phyloP scores from a whole-genome alignment of 1,284 basidiomycete genomes.

The Coriolopsis trogii region DNA sequence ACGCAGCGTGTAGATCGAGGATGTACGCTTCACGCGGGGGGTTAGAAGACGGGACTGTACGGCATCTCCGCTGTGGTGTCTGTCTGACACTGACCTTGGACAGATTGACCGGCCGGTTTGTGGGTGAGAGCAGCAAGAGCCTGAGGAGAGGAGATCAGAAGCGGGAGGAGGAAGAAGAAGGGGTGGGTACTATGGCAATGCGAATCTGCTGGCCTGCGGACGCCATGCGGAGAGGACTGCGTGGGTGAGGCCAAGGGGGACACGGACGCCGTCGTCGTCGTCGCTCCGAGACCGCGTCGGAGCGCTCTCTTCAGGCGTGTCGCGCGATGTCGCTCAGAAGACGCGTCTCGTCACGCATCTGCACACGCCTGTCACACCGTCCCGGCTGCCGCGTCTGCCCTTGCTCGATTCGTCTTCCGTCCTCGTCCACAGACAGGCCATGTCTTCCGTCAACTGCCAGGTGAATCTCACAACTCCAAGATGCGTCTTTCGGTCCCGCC shows the following conservation, averaged over 20 bases:
- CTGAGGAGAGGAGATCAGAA: conserved; percentile 20
- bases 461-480: background rate
- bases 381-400: background rate
- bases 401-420: background rate
- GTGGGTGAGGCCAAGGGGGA: conserved; percentile 1
- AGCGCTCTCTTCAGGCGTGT: background rate
- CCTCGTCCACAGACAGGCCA: no score
- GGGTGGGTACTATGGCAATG: conserved; percentile 29
- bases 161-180: background rate
- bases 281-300: conserved; percentile 14
- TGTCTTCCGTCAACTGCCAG: background rate
- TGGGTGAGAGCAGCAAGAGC: conserved; percentile 29
- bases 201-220: conserved; percentile 20
- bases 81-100: conserved; percentile 38
- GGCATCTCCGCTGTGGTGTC: no score
- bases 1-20: conserved; percentile 43
- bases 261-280: conserved; percentile 6
- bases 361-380: conserved; percentile 5
- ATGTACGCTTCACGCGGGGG: conserved; percentile 45
- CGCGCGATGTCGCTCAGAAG: background rate
- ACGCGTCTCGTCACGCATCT: background rate
- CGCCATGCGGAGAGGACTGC: conserved; percentile 1
- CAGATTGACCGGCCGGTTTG: conserved; percentile 39
- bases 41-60: no score
- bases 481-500: no score